phyloP scores from a whole-genome alignment of 2,329 filamentous ascomycete genomes.

The Ophiosphaerella korrae region DNA sequence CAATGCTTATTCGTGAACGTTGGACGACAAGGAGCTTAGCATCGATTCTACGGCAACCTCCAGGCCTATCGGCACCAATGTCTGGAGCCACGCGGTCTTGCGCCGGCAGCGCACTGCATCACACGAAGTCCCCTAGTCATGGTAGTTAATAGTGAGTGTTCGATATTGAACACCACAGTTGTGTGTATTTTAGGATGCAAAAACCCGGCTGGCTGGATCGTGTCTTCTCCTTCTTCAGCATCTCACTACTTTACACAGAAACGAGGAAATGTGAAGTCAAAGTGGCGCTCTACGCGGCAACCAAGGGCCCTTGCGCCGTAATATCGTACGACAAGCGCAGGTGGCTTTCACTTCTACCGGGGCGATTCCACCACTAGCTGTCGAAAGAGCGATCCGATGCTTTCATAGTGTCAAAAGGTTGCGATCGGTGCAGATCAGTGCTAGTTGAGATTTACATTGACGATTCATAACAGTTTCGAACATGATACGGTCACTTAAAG shows the following conservation, averaged over 20 bases:
- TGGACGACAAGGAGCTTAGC: conserved; percentile 25
- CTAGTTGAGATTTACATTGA: conserved; percentile 24
- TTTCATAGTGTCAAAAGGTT: conserved; percentile 19
- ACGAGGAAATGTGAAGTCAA: conserved; percentile 14
- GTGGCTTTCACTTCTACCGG: conserved; percentile 30
- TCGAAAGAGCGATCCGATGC: conserved; percentile 19
- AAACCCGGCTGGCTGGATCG: neutral
- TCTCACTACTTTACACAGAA: conserved; percentile 10
- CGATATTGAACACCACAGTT: neutral
- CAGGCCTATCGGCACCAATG: conserved; percentile 1
- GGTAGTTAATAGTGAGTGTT: neutral
- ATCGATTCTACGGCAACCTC: conserved; percentile 6
- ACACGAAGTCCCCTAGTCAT: neutral
- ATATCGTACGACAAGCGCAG: conserved; percentile 38
- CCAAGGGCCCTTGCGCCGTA: conserved; percentile 14
- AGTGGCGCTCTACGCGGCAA: conserved; percentile 36
- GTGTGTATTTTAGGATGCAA: neutral
- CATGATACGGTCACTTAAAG: conserved; percentile 24
- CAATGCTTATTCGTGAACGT: conserved; percentile 27
- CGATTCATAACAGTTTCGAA: conserved; percentile 18
- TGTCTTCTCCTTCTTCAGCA: conserved; percentile 6
- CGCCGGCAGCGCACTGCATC: neutral
- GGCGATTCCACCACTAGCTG: conserved; percentile 36
- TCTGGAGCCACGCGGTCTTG: conserved; percentile 16
- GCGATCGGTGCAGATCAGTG: conserved; percentile 33